Evolutionary conservation across 2,329 filamentous ascomycete species (phyloP), one percentile per base, ranked within the genome.

Genomic region (Trichoderma sp.): DNA sequence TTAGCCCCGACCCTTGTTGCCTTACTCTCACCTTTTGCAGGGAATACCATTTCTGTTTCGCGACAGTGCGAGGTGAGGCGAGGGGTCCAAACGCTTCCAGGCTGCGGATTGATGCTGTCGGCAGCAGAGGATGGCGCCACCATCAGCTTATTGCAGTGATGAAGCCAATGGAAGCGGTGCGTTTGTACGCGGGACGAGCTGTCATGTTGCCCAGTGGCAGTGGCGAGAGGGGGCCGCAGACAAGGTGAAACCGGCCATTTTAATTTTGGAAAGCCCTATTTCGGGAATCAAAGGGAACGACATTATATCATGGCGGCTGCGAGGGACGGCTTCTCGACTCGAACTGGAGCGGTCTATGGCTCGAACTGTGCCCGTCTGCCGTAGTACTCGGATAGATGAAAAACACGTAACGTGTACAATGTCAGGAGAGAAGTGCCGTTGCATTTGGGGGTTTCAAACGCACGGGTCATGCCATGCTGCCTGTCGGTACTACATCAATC

Each of bases 151-250:
- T 85, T 63, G 16, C 84, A 56, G 82, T 85, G 21, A 90, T 89
- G 82, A 85, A 56, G 84, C 24, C 82, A 85, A 29, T 89, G 89
- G 88, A 87, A 90, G 81, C 83, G 85, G 68, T 90, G 89, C 79
- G 85, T 62, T 62, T 90, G 69, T 85, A 87, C 56, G 89, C 89
- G 18, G 89, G 88, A 66, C 81, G 86, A 74, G 85, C 87, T 75
- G 85, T 85, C 63, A 89, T 88, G 79, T 87, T 87, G 60, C 24
- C 87, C 85, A 8, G 88, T 31, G 60, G 59, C 29, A 53, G 41
- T 56, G 69, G 29, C 29, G 50, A 88, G 16, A 88, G 87, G 6
- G 86, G 86, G 86, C 29, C 84, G 59, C 83, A 77, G 21, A n/a
- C 87, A 82, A 83, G 89, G 77, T 84, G 89, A 7, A 81, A 63